Conservation (phyloP, 805 yeast genomes). For the Saturnispora zaruensis region DNA sequence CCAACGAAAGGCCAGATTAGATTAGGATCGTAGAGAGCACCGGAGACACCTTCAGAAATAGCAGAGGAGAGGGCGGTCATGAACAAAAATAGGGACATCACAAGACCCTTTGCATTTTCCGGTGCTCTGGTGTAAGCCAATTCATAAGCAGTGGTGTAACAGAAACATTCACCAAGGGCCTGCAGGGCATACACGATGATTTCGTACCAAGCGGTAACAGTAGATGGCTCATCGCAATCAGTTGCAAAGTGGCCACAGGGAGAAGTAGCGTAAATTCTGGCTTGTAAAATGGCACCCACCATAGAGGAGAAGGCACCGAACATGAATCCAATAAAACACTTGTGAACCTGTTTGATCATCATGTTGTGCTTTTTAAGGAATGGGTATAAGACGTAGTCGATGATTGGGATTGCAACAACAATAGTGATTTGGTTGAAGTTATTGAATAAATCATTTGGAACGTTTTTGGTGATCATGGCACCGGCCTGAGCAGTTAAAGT, state of each 20-base stretch:
- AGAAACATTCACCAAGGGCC: slow-evolving; percentile 47
- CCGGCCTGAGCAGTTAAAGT: slow-evolving; percentile 46
- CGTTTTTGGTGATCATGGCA: slow-evolving; percentile 43
- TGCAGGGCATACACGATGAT: slow-evolving; percentile 30
- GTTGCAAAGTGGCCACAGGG: slow-evolving; percentile 46
- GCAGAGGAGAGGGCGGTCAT: slow-evolving; percentile 42
- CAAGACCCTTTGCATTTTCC: slow-evolving; percentile 43
- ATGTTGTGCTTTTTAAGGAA: slow-evolving; percentile 34
- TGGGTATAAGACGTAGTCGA: slow-evolving; percentile 43
- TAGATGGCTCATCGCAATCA: slow-evolving; percentile 26
- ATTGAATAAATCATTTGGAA: slow-evolving; percentile 49
- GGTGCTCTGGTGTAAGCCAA: slow-evolving; percentile 48
- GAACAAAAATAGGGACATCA: slow-evolving; percentile 36
- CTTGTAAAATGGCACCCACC: slow-evolving; percentile 44
- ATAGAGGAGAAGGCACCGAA: slow-evolving; percentile 40
- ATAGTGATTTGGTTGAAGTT: slow-evolving; percentile 49
- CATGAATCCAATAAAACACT: slow-evolving; percentile 40
- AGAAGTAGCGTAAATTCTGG: slow-evolving; percentile 38
- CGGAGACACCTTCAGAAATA: slow-evolving; percentile 34
- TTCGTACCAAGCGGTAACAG: slow-evolving; percentile 30
- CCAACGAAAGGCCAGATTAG: slow-evolving; percentile 37
- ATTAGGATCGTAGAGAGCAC: slow-evolving; percentile 34
- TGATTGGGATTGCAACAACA: slow-evolving; percentile 41
- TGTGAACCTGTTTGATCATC: slow-evolving; percentile 36
- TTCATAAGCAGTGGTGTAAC: slow-evolving; percentile 42